Conservation (phyloP, 192 early-diverging fungal species). For the Rhizoclosmatium globosum region DNA sequence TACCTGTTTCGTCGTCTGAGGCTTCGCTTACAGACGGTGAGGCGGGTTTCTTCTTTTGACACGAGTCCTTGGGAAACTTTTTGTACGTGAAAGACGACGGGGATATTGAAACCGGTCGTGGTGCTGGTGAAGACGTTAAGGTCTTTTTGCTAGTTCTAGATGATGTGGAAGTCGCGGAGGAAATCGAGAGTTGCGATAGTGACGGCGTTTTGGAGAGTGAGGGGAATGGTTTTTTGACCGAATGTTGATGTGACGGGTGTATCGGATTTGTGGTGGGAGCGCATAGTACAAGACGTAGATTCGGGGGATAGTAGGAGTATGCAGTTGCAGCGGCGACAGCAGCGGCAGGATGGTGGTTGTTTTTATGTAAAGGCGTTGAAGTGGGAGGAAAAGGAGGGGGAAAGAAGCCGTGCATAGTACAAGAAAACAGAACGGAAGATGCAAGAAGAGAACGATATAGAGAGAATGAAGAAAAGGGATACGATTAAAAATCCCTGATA, state of each 20-base stretch:
- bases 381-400: no score
- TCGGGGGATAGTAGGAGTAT: neutral
- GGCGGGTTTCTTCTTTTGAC: neutral
- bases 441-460: neutral
- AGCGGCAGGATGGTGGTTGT: neutral
- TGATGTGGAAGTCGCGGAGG: no score
- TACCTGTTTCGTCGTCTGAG: neutral
- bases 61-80: no score
- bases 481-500: neutral
- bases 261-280: neutral
- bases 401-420: no score
- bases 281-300: neutral
- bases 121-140: no score
- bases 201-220: neutral
- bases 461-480: neutral
- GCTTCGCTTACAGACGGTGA: neutral
- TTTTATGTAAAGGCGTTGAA: no score
- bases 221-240: neutral
- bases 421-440: neutral
- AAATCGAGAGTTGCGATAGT: no score
- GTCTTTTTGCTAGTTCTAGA: no score
- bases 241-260: neutral
- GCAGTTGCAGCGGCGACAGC: neutral
- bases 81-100: no score
- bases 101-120: no score